Percentiles rank a stretch among this genome's conserved stretches.
phyloP scores from a whole-genome alignment of 2,329 filamentous ascomycete genomes.

The Pseudogymnoascus sp. region DNA sequence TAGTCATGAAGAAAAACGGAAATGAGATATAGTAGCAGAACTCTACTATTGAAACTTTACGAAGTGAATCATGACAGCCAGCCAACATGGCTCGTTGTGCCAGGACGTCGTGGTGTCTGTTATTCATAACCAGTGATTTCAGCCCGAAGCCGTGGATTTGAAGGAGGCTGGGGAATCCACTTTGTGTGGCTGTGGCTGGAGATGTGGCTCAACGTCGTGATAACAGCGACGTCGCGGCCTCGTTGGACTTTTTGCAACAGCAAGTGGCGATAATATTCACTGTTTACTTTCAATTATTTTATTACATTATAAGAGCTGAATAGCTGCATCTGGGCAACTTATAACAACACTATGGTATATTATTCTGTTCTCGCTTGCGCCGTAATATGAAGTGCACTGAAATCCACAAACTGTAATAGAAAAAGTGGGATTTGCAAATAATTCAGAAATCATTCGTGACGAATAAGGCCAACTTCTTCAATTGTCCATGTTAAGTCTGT shows the following conservation, averaged over 20 bases:
- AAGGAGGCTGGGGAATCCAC: background rate
- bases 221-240: background rate
- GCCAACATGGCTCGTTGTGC: background rate
- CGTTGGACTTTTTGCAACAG: background rate
- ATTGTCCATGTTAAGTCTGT: background rate
- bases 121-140: background rate
- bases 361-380: too few species aligned
- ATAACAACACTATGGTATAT: too few species aligned
- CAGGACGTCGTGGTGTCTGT: background rate
- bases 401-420: background rate
- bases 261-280: background rate
- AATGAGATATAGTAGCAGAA: background rate
- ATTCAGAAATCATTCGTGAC: background rate
- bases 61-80: background rate
- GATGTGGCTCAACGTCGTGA: background rate
- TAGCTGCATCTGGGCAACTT: too few species aligned
- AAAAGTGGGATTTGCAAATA: background rate
- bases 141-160: background rate
- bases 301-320: background rate
- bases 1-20: background rate
- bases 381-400: too few species aligned
- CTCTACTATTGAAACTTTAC: background rate
- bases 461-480: background rate
- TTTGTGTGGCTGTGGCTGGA: background rate
- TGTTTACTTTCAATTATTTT: background rate